Evolutionary conservation across 202 grass and related monocot species (phyloP).

Genomic region (Bolboschoenoplectus hybrid): DNA sequence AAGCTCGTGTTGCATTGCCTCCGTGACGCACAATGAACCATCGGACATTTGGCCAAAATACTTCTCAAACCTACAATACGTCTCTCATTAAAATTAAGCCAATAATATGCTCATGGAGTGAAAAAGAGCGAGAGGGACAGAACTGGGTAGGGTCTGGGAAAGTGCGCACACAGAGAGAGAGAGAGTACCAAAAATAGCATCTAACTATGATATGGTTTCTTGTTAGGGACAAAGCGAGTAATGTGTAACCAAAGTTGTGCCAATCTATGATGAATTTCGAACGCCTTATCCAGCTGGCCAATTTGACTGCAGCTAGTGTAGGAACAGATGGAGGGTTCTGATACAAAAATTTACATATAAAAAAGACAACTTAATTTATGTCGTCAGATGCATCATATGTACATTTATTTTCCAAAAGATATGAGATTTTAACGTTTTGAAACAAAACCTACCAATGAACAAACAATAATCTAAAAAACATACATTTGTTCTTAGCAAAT

Average conservation of each 20-base stretch:
- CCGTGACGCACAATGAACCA: slow-evolving; percentile 85
- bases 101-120: slow-evolving; percentile 3
- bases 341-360: slow-evolving; percentile 33
- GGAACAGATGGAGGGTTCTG: slow-evolving; percentile 99
- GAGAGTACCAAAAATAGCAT: slow-evolving; percentile 77
- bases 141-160: not conserved
- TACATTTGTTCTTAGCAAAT: not conserved
- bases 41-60: slow-evolving; percentile 82
- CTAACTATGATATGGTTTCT: slow-evolving; percentile 92
- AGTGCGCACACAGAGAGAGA: slow-evolving; percentile 2
- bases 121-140: not conserved
- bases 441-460: slow-evolving; percentile 18
- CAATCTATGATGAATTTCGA: slow-evolving; percentile 93
- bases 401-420: not conserved
- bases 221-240: slow-evolving; percentile 85
- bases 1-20: slow-evolving; percentile 98
- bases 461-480: not conserved
- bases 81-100: slow-evolving; percentile 37
- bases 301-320: slow-evolving; percentile 88
- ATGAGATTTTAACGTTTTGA: not conserved
- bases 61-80: slow-evolving; percentile 79
- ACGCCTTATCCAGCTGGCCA: slow-evolving; percentile 73
- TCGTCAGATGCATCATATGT: slow-evolving; percentile 20
- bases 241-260: slow-evolving; percentile 98
- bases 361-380: slow-evolving; percentile 30